Percentiles rank a stretch among this genome's conserved stretches.
Conservation (phyloP, 164 flowering plant species). For the Houttuynia cordata region DNA sequence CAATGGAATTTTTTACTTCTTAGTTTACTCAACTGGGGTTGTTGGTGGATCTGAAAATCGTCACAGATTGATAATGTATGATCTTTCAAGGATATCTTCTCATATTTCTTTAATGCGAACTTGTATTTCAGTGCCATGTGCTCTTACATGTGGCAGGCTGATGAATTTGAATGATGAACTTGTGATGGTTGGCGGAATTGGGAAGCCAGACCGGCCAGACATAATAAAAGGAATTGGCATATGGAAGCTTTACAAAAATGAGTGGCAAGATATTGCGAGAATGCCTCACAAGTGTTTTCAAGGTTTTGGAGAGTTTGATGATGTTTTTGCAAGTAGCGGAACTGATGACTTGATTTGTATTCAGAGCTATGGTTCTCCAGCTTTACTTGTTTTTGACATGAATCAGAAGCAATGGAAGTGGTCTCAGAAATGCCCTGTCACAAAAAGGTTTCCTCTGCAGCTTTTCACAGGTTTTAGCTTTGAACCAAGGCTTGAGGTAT, state of each 20-base stretch:
- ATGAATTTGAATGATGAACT: constrained; percentile 78
- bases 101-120: constrained; percentile 36
- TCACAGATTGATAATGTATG: constrained; percentile 53
- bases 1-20: constrained; percentile 53
- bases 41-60: constrained; percentile 38
- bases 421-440: constrained; percentile 82
- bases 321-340: constrained; percentile 85
- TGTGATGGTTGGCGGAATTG: constrained; percentile 94
- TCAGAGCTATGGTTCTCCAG: constrained; percentile 83
- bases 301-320: constrained; percentile 93
- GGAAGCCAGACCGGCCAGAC: constrained; percentile 66
- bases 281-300: constrained; percentile 89
- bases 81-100: constrained; percentile 38
- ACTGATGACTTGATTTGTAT: constrained; percentile 64
- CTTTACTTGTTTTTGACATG: constrained; percentile 64
- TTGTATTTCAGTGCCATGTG: constrained; percentile 65
- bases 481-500: constrained; percentile 73
- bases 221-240: constrained; percentile 89
- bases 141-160: constrained; percentile 83
- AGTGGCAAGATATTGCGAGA: constrained; percentile 67
- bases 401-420: constrained; percentile 71
- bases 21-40: constrained; percentile 70
- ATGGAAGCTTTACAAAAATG: constrained; percentile 60
- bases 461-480: constrained; percentile 93
- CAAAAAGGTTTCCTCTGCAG: constrained; percentile 83